phyloP scores from a whole-genome alignment of 2,329 filamentous ascomycete species.

The Clarireedia monteithiana region DNA sequence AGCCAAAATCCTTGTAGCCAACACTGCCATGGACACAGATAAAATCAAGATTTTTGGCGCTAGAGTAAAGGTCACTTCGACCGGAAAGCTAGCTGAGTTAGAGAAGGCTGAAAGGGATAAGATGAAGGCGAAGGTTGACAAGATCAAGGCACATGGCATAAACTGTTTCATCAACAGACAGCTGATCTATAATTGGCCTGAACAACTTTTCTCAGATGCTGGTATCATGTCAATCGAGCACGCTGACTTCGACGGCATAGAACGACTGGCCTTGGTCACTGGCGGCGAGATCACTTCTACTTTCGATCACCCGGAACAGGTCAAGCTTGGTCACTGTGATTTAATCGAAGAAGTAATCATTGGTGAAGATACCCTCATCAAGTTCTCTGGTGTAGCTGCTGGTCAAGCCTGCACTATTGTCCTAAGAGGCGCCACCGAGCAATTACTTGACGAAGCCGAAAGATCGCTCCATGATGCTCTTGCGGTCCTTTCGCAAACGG shows the following conservation, averaged over 20 bases:
- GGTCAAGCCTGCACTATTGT: conserved; percentile 96
- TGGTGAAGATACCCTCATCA: conserved; percentile 93
- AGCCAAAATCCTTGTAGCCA: conserved; percentile 95
- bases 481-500: conserved; percentile 92
- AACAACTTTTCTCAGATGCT: conserved; percentile 95
- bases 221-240: conserved; percentile 99
- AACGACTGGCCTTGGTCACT: conserved; percentile 88
- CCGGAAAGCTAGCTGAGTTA: conserved; percentile 93
- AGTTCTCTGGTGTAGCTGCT: conserved; percentile 91
- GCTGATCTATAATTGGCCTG: conserved; percentile 99
- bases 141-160: conserved; percentile 97
- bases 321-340: conserved; percentile 93
- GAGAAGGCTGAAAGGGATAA: conserved; percentile 98
- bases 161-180: conserved; percentile 99
- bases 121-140: conserved; percentile 99
- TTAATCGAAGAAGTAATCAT: conserved; percentile 97
- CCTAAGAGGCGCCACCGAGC: conserved; percentile 89
- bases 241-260: conserved; percentile 96
- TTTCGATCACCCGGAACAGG: conserved; percentile 95
- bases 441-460: conserved; percentile 94
- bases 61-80: conserved; percentile 91
- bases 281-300: conserved; percentile 96
- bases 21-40: conserved; percentile 99
- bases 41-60: conserved; percentile 99
- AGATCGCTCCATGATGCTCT: conserved; percentile 92